A percentile compares a stretch with the other conserved stretches of the same genome.
phyloP scores from a whole-genome alignment of 208 protist species.

The Acanthamoeba lugdunensis region DNA sequence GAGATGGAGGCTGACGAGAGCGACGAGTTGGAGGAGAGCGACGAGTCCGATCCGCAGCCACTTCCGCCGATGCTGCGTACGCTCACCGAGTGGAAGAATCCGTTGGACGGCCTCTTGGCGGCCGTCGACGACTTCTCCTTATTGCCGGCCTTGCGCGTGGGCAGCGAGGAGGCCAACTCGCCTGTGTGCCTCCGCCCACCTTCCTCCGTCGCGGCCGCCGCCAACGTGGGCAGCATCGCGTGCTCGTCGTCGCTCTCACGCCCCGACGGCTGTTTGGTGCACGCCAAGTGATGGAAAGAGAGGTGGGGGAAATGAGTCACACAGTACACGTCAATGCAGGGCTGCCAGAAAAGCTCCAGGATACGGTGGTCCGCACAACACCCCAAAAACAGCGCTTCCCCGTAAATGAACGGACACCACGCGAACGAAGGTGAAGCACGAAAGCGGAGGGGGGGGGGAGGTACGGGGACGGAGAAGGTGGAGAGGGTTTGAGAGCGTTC shows the following conservation, averaged over 20 bases:
- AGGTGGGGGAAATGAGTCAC: no score
- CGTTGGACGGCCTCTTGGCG: background rate
- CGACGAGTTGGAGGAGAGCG: background rate
- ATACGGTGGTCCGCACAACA: background rate
- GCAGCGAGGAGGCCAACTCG: background rate
- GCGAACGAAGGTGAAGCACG: background rate
- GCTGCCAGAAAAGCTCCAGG: background rate
- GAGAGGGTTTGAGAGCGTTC: background rate
- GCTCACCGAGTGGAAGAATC: constrained; percentile 10
- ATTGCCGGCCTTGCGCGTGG: no score
- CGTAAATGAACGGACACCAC: background rate
- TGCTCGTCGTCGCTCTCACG: no score
- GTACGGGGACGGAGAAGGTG: background rate
- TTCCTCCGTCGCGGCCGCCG: background rate
- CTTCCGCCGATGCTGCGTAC: background rate
- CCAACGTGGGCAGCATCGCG: no score
- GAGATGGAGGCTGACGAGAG: background rate
- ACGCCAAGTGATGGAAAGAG: no score
- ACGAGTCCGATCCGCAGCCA: background rate
- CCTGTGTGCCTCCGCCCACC: background rate
- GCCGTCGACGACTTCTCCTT: no score
- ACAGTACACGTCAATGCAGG: no score
- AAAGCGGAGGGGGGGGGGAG: background rate
- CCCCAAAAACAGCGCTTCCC: background rate
- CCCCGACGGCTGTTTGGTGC: no score